Conservation (phyloP, 805 yeast species). For the Phaffomyces opuntiae region DNA sequence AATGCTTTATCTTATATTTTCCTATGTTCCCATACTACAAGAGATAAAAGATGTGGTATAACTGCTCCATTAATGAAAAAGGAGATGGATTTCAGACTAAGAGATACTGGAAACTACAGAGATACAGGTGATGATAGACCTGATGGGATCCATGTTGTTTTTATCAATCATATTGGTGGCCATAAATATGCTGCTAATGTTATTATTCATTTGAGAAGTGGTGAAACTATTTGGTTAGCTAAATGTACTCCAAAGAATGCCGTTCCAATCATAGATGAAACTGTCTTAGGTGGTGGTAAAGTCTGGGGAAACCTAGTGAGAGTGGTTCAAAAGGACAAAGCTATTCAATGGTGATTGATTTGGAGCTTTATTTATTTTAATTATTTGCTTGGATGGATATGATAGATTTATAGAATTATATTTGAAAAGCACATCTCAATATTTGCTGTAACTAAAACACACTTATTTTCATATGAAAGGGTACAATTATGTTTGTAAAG, state of each 20-base stretch:
- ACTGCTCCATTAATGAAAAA: slow-evolving; percentile 88
- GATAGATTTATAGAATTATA: no score
- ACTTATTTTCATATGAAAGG: no score
- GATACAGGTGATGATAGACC: slow-evolving; percentile 72
- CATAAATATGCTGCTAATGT: slow-evolving; percentile 93
- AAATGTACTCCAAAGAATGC: slow-evolving; percentile 75
- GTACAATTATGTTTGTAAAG: no score
- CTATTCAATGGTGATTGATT: slow-evolving; percentile 41
- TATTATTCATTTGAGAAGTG: slow-evolving; percentile 61
- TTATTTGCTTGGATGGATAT: no score
- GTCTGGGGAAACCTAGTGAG: slow-evolving; percentile 71
- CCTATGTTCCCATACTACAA: slow-evolving; percentile 81
- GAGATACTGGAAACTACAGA: slow-evolving; percentile 66
- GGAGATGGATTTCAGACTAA: slow-evolving; percentile 64
- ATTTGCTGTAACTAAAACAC: no score
- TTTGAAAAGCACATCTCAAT: no score
- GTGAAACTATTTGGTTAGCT: slow-evolving; percentile 85
- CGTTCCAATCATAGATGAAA: slow-evolving; percentile 66
- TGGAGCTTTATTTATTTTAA: no score
- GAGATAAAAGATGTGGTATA: slow-evolving; percentile 90
- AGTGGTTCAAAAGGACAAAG: slow-evolving; percentile 44
- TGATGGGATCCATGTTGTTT: slow-evolving; percentile 66
- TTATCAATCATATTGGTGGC: slow-evolving; percentile 88
- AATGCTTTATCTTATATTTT: slow-evolving; percentile 45
- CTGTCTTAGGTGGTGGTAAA: slow-evolving; percentile 55